Evolutionary conservation across 139 green algal species (phyloP).

Genomic region (Tetradesmus lagerheimii): DNA sequence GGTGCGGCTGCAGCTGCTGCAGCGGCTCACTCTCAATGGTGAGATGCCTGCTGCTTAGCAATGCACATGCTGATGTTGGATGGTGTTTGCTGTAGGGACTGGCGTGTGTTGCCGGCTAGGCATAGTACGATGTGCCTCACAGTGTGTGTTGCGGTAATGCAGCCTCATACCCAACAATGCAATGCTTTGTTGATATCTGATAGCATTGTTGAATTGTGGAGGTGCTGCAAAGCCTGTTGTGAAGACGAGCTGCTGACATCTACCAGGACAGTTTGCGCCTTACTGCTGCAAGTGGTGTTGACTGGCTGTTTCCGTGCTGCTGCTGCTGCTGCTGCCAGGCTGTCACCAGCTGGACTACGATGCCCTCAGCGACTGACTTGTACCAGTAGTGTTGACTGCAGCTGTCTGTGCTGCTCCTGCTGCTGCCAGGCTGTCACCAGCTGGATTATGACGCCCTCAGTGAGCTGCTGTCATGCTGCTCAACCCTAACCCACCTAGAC

Average conservation of each 20-base stretch:
- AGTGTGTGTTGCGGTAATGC: too few relatives aligned
- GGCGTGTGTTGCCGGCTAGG: too few relatives aligned
- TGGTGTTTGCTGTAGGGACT: too few relatives aligned
- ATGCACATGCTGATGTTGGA: too few relatives aligned
- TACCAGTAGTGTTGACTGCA: background rate
- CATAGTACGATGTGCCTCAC: too few relatives aligned
- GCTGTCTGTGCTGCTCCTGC: background rate
- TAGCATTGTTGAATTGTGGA: too few relatives aligned
- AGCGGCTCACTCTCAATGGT: background rate
- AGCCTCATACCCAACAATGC: too few relatives aligned
- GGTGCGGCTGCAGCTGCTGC: constrained; percentile 11
- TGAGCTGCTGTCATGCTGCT: constrained; percentile 2
- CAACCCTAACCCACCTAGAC: background rate
- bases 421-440: constrained; percentile 30
- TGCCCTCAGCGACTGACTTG: background rate
- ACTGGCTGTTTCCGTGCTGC: background rate
- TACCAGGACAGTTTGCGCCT: too few relatives aligned
- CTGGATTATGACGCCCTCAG: constrained; percentile 26
- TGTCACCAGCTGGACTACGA: constrained; percentile 44
- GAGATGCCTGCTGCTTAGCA: too few relatives aligned
- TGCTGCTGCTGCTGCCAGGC: background rate
- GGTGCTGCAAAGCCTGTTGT: too few relatives aligned
- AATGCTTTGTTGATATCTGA: too few relatives aligned
- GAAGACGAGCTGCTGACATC: too few relatives aligned
- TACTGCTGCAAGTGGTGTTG: background rate